Evolutionary conservation across 75 land plant species (phyloP).

Genomic region (Pinus albicaulis): DNA sequence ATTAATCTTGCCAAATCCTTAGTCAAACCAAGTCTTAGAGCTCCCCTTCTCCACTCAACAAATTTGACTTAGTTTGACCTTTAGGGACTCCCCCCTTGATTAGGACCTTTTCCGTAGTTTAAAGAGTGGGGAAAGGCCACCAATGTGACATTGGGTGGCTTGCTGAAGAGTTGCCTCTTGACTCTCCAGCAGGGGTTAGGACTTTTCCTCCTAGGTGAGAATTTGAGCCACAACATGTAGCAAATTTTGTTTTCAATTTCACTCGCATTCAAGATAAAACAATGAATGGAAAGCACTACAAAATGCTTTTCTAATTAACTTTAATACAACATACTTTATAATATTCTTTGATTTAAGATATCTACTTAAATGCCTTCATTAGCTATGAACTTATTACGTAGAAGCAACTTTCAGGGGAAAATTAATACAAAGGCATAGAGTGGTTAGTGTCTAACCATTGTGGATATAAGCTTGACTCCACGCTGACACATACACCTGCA

Average conservation of each 20-base stretch:
- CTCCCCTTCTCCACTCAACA: too few relatives aligned
- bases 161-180: too few relatives aligned
- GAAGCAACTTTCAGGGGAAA: neutral
- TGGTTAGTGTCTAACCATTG: constrained; percentile 49
- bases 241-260: neutral
- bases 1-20: too few relatives aligned
- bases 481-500: constrained; percentile 73
- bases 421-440: neutral
- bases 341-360: neutral
- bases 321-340: neutral
- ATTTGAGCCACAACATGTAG: neutral
- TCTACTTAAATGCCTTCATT: neutral
- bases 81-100: too few relatives aligned
- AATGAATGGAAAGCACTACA: neutral
- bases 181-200: too few relatives aligned
- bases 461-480: constrained; percentile 61
- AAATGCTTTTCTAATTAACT: neutral
- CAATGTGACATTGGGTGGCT: too few relatives aligned
- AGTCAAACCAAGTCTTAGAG: too few relatives aligned
- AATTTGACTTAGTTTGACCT: too few relatives aligned
- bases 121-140: too few relatives aligned
- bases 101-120: too few relatives aligned
- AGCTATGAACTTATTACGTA: neutral
- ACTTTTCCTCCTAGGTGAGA: too few relatives aligned
- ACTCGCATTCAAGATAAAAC: neutral